These are phyloP conservation scores for Pyrus pyrifolia DNA, from an alignment of 306 rosid species.

Conservation along the genomic window DNA sequence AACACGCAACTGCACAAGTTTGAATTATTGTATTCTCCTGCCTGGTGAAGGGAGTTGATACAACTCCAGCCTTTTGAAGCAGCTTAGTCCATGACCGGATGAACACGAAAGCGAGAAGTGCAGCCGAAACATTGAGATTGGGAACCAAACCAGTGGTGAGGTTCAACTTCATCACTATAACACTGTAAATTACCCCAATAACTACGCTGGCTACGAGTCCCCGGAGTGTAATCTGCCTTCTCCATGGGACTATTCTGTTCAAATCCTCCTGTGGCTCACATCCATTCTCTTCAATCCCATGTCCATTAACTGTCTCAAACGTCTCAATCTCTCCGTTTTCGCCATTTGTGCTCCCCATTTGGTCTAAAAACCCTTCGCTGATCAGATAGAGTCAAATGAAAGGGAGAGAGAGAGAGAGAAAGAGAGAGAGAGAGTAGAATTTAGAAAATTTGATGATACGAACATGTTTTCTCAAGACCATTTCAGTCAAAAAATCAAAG, in stretches of 20 bases:
- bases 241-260: slow-evolving; percentile 62
- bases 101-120: slow-evolving; percentile 91
- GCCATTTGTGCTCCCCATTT: slow-evolving; percentile 34
- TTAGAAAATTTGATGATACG: not conserved
- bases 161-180: slow-evolving; percentile 81
- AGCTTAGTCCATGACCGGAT: slow-evolving; percentile 70
- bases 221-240: slow-evolving; percentile 64
- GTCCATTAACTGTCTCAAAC: slow-evolving; percentile 22
- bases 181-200: slow-evolving; percentile 76
- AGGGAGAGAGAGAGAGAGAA: not conserved
- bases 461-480: not conserved
- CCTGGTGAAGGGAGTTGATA: slow-evolving; percentile 72
- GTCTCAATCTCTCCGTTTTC: slow-evolving; percentile 46
- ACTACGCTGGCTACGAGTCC: slow-evolving; percentile 63
- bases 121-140: slow-evolving; percentile 92
- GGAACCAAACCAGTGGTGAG: slow-evolving; percentile 98
- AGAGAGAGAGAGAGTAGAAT: not conserved
- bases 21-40: slow-evolving; percentile 94
- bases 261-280: slow-evolving; percentile 35
- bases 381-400: slow-evolving; percentile 10
- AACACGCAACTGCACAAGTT: slow-evolving; percentile 97
- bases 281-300: slow-evolving; percentile 34
- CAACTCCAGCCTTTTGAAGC: slow-evolving; percentile 70
- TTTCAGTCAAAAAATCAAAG: not conserved
- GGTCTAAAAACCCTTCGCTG: slow-evolving; percentile 2